Base-by-base conservation (phyloP, 768 basidiomycete genomes). In the Boletus rubescentipes region DNA sequence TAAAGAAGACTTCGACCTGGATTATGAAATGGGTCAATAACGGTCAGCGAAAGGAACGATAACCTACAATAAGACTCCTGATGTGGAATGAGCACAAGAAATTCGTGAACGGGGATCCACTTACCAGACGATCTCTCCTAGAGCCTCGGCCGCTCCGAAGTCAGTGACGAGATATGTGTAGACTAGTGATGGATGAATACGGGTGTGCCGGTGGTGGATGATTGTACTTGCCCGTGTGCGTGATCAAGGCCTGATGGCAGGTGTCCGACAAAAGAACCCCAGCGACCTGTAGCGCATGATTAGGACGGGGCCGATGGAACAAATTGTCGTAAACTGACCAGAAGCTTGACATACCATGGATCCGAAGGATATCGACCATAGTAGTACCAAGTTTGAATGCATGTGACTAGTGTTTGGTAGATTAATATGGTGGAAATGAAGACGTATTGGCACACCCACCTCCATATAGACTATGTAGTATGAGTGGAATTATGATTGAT, bases 361-460 rank as follows among this genome's bases (percentile, higher is more conserved):
- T 85, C 83, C 34, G 69, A 72, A 51, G 80, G 77, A 61, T 84
- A 71, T 3, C 54, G 76, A 16, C 68, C 71, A 49, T 69, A 84
- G 62, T 84, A 85, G 58, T 79, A 84, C 74, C 75, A 83, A 2
- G 78, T 74, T 64, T 85, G 84, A 14, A 85, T 72, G 52, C 74
- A 72, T 14, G 83, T 83, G 20, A 85, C 84, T 85, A 40, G 36
- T 0, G 37, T 8, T 42, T 34, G 30, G 10, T 11, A 29, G 38
- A 14, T 67, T 55, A 31, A 59, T 34, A 18, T n/a, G 18, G n/a
- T 5, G 37, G 35, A 41, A 31, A 54, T 46, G 41, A 44, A 60
- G 32, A 35, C 16, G 23, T 3, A 14, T 32, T 34, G 16, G 7
- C 21, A 61, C 70, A 1, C n/a, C n/a, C 44, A 82, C 82, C 77